Evolutionary conservation across 331 rosid species (phyloP).

Genomic region (Stylosanthes scabra): DNA sequence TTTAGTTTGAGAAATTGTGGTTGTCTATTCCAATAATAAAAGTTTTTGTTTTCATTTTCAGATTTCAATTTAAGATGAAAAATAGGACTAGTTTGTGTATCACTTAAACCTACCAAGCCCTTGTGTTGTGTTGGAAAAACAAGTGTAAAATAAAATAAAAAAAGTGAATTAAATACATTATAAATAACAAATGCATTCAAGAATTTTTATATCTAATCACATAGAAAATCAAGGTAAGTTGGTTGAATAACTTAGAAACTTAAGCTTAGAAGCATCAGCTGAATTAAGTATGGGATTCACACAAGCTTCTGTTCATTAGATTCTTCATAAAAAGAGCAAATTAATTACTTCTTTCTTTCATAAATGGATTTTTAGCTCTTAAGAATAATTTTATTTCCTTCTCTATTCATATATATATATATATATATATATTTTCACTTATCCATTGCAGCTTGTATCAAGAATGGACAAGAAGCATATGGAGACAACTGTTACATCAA

Average conservation of each 20-base stretch:
- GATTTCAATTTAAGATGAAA: no score
- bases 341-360: neutral
- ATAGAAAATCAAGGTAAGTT: neutral
- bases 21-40: no score
- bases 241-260: neutral
- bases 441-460: slow-evolving; percentile 71
- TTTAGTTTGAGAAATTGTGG: no score
- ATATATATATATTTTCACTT: slow-evolving; percentile 31
- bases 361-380: slow-evolving; percentile 1
- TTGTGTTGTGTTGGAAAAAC: no score
- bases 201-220: no score
- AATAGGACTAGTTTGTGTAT: no score
- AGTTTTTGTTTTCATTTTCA: no score
- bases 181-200: no score
- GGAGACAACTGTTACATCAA: slow-evolving; percentile 67
- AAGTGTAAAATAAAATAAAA: no score
- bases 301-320: neutral
- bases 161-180: no score
- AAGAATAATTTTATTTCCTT: neutral
- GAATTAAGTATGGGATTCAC: neutral
- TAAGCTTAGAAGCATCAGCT: neutral
- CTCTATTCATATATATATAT: slow-evolving; percentile 35
- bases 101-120: no score
- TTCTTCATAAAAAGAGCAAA: neutral
- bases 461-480: slow-evolving; percentile 64